These are phyloP conservation scores for Gossypium trilobum DNA, from an alignment of 441 rosid genomes.

Conservation along the genomic window DNA sequence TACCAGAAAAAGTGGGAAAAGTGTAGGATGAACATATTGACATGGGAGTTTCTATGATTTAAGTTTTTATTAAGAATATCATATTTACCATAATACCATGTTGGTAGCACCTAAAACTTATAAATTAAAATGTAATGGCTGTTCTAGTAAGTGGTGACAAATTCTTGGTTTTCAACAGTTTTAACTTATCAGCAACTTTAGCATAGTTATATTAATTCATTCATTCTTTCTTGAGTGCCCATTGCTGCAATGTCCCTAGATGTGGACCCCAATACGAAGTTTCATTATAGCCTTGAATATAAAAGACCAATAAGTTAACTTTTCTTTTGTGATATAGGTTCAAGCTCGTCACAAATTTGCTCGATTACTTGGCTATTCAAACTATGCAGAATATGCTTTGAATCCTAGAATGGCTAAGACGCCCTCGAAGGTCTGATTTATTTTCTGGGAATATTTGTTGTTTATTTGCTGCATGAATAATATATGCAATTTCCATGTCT, in stretches of 20 bases:
- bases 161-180: not conserved
- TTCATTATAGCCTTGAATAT: conserved; percentile 2
- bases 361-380: conserved; percentile 73
- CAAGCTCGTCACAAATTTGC: conserved; percentile 78
- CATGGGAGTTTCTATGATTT: not conserved
- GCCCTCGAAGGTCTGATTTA: conserved; percentile 57
- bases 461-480: not conserved
- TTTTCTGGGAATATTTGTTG: not conserved
- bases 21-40: not conserved
- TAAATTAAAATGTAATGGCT: not conserved
- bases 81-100: not conserved
- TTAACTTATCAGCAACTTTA: not conserved
- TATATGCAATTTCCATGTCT: not conserved
- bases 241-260: not conserved
- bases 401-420: conserved; percentile 75
- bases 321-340: conserved; percentile 39
- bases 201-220: not conserved
- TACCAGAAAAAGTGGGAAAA: not conserved
- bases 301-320: not conserved
- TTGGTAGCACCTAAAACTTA: not conserved
- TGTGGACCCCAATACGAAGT: not conserved
- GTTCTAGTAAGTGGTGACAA: not conserved
- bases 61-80: not conserved
- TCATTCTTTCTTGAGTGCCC: not conserved
- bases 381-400: conserved; percentile 77